phyloP scores from a whole-genome alignment of 768 basidiomycete species.

The Tulasnella sp. region DNA sequence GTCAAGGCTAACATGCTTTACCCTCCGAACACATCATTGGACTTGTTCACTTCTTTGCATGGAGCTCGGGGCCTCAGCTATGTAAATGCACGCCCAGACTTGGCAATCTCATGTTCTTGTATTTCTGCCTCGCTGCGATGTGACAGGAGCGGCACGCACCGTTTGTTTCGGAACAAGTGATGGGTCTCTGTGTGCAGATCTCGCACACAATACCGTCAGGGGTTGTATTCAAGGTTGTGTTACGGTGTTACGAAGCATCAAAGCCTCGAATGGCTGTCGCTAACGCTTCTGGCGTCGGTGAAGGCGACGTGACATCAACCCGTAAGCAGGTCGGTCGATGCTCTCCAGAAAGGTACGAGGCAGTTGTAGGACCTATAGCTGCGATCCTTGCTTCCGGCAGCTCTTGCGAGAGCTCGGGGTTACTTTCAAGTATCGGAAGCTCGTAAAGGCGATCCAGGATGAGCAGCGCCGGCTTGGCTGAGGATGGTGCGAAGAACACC shows the following conservation, averaged over 20 bases:
- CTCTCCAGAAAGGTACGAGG: slow-evolving; percentile 37
- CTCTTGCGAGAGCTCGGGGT: neutral
- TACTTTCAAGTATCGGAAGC: slow-evolving; percentile 22
- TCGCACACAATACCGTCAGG: no score
- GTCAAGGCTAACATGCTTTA: no score
- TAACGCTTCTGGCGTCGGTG: slow-evolving; percentile 47
- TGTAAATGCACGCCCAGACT: no score
- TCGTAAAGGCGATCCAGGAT: slow-evolving; percentile 36
- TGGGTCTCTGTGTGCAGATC: no score
- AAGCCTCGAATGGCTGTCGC: slow-evolving; percentile 22
- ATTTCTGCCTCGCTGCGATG: no score
- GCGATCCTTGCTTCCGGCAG: slow-evolving; percentile 31
- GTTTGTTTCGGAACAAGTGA: no score
- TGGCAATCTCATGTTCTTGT: no score
- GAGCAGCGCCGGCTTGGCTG: slow-evolving; percentile 46
- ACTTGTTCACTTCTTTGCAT: no score
- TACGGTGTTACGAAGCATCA: neutral
- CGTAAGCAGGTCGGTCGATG: slow-evolving; percentile 27
- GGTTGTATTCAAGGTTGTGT: no score
- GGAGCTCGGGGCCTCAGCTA: no score
- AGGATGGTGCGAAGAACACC: slow-evolving; percentile 65
- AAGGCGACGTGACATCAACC: slow-evolving; percentile 46
- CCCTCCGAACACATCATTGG: no score
- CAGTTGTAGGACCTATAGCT: slow-evolving; percentile 60
- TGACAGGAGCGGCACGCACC: no score